Percentiles rank a stretch among this genome's conserved stretches.
Evolutionary conservation across 345 rosid species (phyloP).

Genomic region (Turritis glabra): DNA sequence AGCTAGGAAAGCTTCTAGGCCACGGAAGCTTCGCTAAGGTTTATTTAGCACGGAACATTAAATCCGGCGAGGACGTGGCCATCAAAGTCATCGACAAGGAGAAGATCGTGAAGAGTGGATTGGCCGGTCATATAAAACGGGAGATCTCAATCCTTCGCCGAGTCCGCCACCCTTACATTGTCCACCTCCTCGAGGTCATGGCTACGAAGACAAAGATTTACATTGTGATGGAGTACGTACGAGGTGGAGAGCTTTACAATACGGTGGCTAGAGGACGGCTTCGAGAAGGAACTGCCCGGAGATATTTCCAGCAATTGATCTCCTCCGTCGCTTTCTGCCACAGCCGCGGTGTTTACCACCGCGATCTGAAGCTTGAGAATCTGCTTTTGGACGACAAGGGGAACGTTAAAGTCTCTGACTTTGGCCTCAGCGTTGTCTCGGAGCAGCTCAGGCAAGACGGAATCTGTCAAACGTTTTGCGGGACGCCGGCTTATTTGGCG

Average conservation of each 20-base stretch:
- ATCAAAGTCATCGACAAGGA: constrained; percentile 85
- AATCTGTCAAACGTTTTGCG: constrained; percentile 76
- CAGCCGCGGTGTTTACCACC: constrained; percentile 85
- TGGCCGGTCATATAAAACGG: constrained; percentile 71
- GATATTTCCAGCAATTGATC: constrained; percentile 76
- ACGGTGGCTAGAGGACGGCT: constrained; percentile 75
- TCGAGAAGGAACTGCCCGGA: constrained; percentile 62
- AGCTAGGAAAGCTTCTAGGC: constrained; percentile 83
- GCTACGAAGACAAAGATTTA: constrained; percentile 87
- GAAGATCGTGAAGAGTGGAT: constrained; percentile 43
- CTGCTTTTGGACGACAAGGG: constrained; percentile 75
- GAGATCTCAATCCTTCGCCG: constrained; percentile 91
- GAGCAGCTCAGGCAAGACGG: constrained; percentile 71
- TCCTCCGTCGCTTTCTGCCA: constrained; percentile 89
- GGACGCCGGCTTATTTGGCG: constrained; percentile 75
- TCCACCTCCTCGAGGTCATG: constrained; percentile 70
- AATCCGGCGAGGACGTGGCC: constrained; percentile 74
- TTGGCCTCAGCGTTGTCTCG: constrained; percentile 76
- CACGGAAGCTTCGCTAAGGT: constrained; percentile 97
- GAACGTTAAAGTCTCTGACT: constrained; percentile 76
- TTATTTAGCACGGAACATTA: constrained; percentile 64
- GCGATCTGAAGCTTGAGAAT: constrained; percentile 87
- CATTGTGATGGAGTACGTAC: constrained; percentile 81
- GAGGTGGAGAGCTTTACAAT: constrained; percentile 86
- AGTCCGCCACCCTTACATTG: constrained; percentile 69